Conservation (phyloP, 225 moss, liverwort and hornwort species). For the Lunularia cruciata region DNA sequence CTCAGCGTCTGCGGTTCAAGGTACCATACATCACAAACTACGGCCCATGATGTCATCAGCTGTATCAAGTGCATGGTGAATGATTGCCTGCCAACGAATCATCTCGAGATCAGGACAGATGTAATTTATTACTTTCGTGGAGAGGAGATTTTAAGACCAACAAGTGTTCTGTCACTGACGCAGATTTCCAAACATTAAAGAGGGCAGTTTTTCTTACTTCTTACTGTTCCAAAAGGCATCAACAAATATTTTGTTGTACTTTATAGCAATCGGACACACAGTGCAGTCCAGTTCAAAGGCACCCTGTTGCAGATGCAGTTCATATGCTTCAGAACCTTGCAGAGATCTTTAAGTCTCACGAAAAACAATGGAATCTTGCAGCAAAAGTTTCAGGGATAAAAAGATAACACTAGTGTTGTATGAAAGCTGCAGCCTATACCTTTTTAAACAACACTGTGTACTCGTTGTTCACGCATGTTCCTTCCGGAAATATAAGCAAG, state of each 20-base stretch:
- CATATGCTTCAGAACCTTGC: neutral
- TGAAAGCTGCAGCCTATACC: constrained; percentile 34
- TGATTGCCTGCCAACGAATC: constrained; percentile 96
- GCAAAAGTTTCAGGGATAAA: neutral
- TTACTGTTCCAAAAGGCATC: constrained; percentile 99
- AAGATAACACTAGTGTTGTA: too few species aligned
- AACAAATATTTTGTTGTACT: constrained; percentile 99
- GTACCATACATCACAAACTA: constrained; percentile 99
- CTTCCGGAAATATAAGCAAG: constrained; percentile 91
- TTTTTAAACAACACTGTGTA: constrained; percentile 99
- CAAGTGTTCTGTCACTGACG: too few species aligned
- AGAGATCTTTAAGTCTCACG: too few species aligned
- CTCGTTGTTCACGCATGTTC: constrained; percentile 98
- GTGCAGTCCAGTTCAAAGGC: constrained; percentile 98
- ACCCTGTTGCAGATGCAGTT: constrained; percentile 49
- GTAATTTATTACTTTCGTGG: too few species aligned
- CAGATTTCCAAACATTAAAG: neutral
- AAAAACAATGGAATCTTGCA: neutral
- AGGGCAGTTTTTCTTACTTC: constrained; percentile 56
- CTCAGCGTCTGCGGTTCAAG: constrained; percentile 82
- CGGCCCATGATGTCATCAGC: constrained; percentile 99
- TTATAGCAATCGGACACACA: constrained; percentile 90
- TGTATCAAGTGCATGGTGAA: constrained; percentile 94
- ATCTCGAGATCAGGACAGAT: too few species aligned
- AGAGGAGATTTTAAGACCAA: too few species aligned